Evolutionary conservation across 768 basidiomycete species (phyloP), one percentile per base, ranked within the genome.

Genomic region (Solioccasus polychromus): DNA sequence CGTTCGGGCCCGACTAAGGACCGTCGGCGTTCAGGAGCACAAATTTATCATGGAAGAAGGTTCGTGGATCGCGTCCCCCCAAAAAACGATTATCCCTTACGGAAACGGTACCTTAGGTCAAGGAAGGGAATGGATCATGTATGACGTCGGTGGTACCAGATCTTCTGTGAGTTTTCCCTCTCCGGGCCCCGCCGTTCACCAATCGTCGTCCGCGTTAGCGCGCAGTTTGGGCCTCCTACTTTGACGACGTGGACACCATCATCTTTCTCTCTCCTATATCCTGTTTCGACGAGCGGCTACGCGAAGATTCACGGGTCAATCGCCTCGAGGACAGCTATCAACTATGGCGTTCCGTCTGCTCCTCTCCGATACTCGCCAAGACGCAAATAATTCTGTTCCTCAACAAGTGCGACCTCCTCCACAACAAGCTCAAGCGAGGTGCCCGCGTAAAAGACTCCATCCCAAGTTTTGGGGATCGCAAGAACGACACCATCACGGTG

Each of bases 181-280:
- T 8, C 40, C 38, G 45, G 23, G 45, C 28, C 32, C 30, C 19
- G 35, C 17, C 45, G 17, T 40, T 41, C 38, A 43, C 39, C 32
- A 22, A 35, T 53, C 55, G 22, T 47, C 41, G 41, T 45, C n/a
- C n/a, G 25, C 38, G 35, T 57, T 61, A 88, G 85, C 75, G 87
- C 44, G 73, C 75, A 17, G 83, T 80, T 0, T 92, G 89, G 88
- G 81, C 80, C 59, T 80, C 85, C 4, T 90, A 83, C 64, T 90
- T 91, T 50, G 86, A 90, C 52, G 85, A 88, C 61, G 80, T 85
- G 42, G 80, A 88, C 65, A 81, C 88, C 2, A 88, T 92, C 61
- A 90, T 92, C 55, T 92, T 91, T 68, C 78, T 92, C 29, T 64
- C 63, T 38, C 71, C 74, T 52, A 83, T 92, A 55, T 88, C 85